These are phyloP conservation scores for Aspergillus olivimuriae DNA, from an alignment of 495 filamentous ascomycete genomes.

Conservation along the genomic window DNA sequence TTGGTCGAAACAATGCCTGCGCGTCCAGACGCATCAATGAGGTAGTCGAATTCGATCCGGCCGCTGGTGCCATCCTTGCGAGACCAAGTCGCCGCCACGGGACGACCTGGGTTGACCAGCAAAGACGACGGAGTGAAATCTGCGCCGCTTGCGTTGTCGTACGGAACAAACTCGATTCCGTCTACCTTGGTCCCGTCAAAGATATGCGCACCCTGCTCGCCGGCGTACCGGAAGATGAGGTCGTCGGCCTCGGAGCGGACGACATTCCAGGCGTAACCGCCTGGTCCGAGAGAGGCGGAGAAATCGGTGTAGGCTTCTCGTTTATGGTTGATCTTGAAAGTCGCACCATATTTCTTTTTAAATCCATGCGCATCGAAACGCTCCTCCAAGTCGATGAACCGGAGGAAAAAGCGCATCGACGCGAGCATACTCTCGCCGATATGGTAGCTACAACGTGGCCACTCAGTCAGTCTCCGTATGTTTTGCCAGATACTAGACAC, in stretches of 20 bases:
- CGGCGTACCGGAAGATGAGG: constrained; percentile 41
- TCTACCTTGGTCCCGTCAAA: constrained; percentile 41
- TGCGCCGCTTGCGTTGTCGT: background rate
- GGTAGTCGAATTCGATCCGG: constrained; percentile 33
- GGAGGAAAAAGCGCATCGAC: constrained; percentile 41
- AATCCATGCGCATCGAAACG: constrained; percentile 41
- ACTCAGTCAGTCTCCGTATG: too few species aligned
- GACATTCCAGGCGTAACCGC: constrained; percentile 41
- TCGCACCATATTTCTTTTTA: constrained; percentile 37
- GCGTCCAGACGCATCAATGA: constrained; percentile 42
- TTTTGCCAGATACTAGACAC: background rate
- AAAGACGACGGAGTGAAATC: too few species aligned
- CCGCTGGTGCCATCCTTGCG: constrained; percentile 26
- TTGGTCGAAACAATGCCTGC: constrained; percentile 32
- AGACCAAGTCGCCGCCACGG: constrained; percentile 30
- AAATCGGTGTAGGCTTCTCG: constrained; percentile 34
- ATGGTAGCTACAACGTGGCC: constrained; percentile 5
- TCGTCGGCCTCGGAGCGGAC: constrained; percentile 45
- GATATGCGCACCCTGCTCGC: constrained; percentile 32
- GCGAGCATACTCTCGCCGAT: constrained; percentile 41
- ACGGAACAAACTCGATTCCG: constrained; percentile 26
- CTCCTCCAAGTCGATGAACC: constrained; percentile 41
- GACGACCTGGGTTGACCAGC: constrained; percentile 33
- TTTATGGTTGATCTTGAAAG: constrained; percentile 39
- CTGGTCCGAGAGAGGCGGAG: constrained; percentile 29